A percentile compares a stretch with the other conserved stretches of the same genome.
Evolutionary conservation across 768 basidiomycete genomes (phyloP).

Genomic region (Cyathus striatus): DNA sequence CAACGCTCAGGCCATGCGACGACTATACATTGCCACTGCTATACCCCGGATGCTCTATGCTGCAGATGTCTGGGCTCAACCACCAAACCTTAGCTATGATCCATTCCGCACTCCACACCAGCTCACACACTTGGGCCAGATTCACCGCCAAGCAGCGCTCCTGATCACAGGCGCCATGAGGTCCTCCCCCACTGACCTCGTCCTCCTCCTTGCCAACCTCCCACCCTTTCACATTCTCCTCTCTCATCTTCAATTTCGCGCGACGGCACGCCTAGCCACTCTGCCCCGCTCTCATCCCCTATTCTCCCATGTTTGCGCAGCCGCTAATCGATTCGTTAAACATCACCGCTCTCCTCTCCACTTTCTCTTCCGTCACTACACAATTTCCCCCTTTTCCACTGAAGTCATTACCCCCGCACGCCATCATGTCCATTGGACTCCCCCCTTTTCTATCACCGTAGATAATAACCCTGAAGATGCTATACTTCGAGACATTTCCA

Average conservation of each 20-base stretch:
- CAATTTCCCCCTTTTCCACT: background rate
- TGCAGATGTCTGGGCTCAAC: constrained; percentile 9
- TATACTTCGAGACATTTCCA: constrained; percentile 2
- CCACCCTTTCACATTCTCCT: constrained; percentile 12
- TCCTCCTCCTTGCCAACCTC: constrained; percentile 14
- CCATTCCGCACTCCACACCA: background rate
- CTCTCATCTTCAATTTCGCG: constrained; percentile 8
- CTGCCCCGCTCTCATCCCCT: constrained; percentile 16
- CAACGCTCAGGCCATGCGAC: constrained; percentile 5
- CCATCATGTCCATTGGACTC: background rate
- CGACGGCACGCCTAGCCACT: constrained; percentile 13
- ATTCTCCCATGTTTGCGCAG: constrained; percentile 1
- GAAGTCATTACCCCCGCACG: constrained; percentile 7
- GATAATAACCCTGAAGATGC: constrained; percentile 6
- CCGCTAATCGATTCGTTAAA: constrained; percentile 3
- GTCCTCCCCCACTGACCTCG: constrained; percentile 10
- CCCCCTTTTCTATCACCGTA: constrained; percentile 1
- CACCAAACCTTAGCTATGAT: background rate
- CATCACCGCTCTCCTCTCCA: constrained; percentile 6
- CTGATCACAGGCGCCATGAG: constrained; percentile 10
- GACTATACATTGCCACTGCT: constrained; percentile 18
- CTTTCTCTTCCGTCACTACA: constrained; percentile 1
- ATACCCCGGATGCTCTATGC: constrained; percentile 26
- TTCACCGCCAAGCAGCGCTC: constrained; percentile 8
- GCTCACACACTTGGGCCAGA: too few relatives aligned